phyloP scores from a whole-genome alignment of 2,329 filamentous ascomycete genomes.

The Torrubiellomyces zombiae region DNA sequence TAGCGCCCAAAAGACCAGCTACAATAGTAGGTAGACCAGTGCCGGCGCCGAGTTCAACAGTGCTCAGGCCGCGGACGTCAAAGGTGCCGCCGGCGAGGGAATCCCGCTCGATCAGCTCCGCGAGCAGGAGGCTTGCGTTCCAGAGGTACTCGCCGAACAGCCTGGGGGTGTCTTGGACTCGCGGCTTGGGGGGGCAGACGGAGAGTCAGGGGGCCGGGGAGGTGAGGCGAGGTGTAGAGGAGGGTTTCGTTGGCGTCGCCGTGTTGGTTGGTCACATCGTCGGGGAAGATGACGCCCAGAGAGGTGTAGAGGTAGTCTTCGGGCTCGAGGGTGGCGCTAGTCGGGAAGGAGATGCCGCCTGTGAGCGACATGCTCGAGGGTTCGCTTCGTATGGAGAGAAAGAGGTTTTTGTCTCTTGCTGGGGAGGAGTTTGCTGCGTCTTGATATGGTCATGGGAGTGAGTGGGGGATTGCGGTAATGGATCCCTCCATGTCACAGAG shows the following conservation, averaged over 20 bases:
- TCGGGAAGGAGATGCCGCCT: slow-evolving; percentile 13
- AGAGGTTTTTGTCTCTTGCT: no score
- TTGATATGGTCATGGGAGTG: no score
- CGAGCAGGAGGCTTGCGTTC: slow-evolving; percentile 45
- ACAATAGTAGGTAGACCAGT: slow-evolving; percentile 37
- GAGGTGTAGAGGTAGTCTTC: slow-evolving; percentile 44
- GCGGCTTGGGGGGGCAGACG: slow-evolving; percentile 30
- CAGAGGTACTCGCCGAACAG: slow-evolving; percentile 60
- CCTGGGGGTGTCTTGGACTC: slow-evolving; percentile 33
- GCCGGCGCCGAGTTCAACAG: slow-evolving; percentile 53
- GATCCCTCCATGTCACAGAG: no score
- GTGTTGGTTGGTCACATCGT: slow-evolving; percentile 50
- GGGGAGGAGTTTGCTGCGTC: no score
- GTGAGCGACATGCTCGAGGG: slow-evolving; percentile 25
- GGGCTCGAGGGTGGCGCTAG: slow-evolving; percentile 14
- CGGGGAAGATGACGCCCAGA: slow-evolving; percentile 48
- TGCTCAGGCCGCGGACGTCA: slow-evolving; percentile 30
- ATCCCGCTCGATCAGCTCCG: slow-evolving; percentile 37
- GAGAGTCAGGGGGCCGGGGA: slow-evolving; percentile 27
- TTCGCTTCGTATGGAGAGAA: no score
- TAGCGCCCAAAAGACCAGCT: slow-evolving; percentile 28
- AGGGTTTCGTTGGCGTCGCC: slow-evolving; percentile 43
- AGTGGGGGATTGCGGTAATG: no score
- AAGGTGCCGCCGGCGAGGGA: slow-evolving; percentile 21
- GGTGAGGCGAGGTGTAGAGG: slow-evolving; percentile 37